Base-by-base conservation (phyloP, 2,329 filamentous ascomycete genomes). In the Aspergillus transmontanensis region DNA sequence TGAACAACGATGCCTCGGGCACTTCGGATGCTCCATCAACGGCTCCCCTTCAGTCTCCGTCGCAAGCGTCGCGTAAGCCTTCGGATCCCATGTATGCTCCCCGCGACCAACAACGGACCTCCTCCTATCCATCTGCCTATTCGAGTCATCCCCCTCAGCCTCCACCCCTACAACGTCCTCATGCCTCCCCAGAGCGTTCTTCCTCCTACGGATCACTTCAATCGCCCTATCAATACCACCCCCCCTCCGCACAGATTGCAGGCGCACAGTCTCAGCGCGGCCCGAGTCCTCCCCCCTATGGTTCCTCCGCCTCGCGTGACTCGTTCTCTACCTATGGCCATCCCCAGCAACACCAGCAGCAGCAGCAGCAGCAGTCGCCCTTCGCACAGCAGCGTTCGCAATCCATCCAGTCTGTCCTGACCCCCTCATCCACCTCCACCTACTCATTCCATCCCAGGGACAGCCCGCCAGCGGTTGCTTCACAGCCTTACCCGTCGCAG, bases 1-100 rank as follows among this genome's bases (percentile, higher is more conserved):
- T 85, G 78, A 84, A 84, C 72, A 80, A 60, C 67, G 79, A 81
- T 69, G 73, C 72, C 64, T 73, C 72, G 56, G 73, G 71, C 65
- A 72, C 72, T 59, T 68, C 76, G 61, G 74, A 72, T 62, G 66
- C 69, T 62, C 69, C 68, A 62, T 68, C 74, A 48, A 67, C 74
- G 16, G 66, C 64, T 53, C 58, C 68, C 53, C 71, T 63, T 34
- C 69, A 67, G 43, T 70, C 71, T 41, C 68, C 71, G 54, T 71
- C 68, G 63, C 73, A 71, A 69, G 67, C 68, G 28, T 71, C 76
- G n/a, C 71, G 69, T 53, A 69, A 71, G 62, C 66, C 66, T 28
- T 70, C 71, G 41, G 75, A 76, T 62, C 62, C 68, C n/a, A 59
- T 63, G 57, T 69, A 69, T 66, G 62, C 68, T 64, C 64, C 69